Evolutionary conservation across 2,329 filamentous ascomycete species (phyloP).

Genomic region (Aplosporella prunicola): DNA sequence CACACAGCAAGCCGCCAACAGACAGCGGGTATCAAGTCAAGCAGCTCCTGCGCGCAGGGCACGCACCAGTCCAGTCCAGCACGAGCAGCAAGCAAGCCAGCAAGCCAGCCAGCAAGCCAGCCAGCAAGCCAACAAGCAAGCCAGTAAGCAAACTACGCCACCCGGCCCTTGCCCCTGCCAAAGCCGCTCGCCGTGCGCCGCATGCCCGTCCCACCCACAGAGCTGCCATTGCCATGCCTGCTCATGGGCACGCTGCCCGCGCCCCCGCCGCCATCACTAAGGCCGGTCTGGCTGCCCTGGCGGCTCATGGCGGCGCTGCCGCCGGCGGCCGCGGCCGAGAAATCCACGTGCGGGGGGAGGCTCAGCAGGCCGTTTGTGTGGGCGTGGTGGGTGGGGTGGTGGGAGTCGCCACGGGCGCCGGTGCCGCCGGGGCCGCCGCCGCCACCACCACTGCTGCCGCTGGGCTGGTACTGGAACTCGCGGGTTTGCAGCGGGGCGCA

Average conservation of each 20-base stretch:
- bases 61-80: too few relatives aligned
- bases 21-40: too few relatives aligned
- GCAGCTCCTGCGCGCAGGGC: too few relatives aligned
- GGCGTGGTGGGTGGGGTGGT: too few relatives aligned
- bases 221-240: conserved; percentile 22
- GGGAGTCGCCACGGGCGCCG: background rate
- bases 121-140: too few relatives aligned
- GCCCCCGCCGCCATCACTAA: conserved; percentile 8
- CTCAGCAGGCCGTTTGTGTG: background rate
- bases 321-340: background rate
- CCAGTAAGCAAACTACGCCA: too few relatives aligned
- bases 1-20: too few relatives aligned
- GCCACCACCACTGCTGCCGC: background rate
- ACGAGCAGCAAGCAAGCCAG: too few relatives aligned
- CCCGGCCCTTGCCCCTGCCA: conserved; percentile 24
- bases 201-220: conserved; percentile 27
- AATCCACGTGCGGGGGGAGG: conserved; percentile 7
- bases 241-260: conserved; percentile 26
- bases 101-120: too few relatives aligned
- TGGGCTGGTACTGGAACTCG: conserved; percentile 22
- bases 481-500: conserved; percentile 24
- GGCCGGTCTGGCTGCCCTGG: background rate
- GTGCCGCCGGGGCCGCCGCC: background rate
- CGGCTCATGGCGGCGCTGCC: conserved; percentile 5
- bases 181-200: conserved; percentile 28